phyloP scores from a whole-genome alignment of 352 stramenopile species.

The Phytophthora megakarya region DNA sequence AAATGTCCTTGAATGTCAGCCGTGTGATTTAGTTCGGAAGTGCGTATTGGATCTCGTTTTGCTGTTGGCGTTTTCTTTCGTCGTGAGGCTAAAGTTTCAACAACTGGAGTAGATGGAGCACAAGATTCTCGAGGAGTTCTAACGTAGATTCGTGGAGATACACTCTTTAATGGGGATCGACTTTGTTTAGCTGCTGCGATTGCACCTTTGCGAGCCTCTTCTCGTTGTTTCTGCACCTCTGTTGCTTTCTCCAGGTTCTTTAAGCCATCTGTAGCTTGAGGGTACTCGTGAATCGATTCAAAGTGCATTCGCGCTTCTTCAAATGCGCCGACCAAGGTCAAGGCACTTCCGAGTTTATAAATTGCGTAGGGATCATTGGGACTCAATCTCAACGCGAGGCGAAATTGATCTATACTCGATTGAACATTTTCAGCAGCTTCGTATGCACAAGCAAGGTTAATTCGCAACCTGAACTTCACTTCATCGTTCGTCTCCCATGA shows the following conservation, averaged over 20 bases:
- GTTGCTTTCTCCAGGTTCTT: constrained; percentile 38
- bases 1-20: background rate
- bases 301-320: constrained; percentile 48
- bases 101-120: constrained; percentile 19
- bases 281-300: constrained; percentile 53
- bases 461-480: constrained; percentile 62
- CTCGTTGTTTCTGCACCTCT: constrained; percentile 22
- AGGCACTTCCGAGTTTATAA: constrained; percentile 63
- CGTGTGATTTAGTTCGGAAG: background rate
- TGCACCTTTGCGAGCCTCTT: constrained; percentile 34
- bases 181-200: constrained; percentile 43
- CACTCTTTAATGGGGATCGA: constrained; percentile 30
- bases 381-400: constrained; percentile 48
- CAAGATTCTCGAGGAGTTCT: constrained; percentile 20
- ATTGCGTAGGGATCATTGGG: constrained; percentile 54
- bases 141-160: constrained; percentile 17
- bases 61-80: constrained; percentile 22
- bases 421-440: constrained; percentile 47
- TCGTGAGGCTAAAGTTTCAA: constrained; percentile 20
- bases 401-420: constrained; percentile 49
- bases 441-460: constrained; percentile 74
- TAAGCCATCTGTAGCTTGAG: constrained; percentile 55
- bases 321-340: constrained; percentile 43
- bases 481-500: constrained; percentile 58
- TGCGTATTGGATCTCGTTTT: constrained; percentile 8